A percentile compares a stretch with the other conserved stretches of the same genome.
Conservation (phyloP, 2,329 filamentous ascomycete genomes). For the Cryphonectria parasitica region DNA sequence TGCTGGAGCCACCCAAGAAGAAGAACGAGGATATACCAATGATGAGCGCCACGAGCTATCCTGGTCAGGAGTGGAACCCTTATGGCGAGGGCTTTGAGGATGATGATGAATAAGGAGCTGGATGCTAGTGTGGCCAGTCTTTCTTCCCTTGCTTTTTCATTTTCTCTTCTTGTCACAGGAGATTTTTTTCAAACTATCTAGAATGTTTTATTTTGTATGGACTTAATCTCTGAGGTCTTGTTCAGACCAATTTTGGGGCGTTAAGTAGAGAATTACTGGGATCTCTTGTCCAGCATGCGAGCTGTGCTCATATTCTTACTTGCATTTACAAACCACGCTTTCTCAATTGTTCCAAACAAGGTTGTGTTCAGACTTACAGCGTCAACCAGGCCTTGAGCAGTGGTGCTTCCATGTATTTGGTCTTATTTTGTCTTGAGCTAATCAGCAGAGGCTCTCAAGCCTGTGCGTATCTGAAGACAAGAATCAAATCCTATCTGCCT, state of each 20-base stretch:
- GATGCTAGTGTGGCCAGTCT: too few relatives aligned
- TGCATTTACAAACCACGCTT: too few relatives aligned
- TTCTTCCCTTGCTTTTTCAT: background rate
- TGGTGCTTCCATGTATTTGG: too few relatives aligned
- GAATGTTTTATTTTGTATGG: background rate
- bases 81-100: conserved; percentile 42
- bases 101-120: conserved; percentile 31
- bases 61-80: conserved; percentile 72
- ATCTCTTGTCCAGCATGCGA: background rate
- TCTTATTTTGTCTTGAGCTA: too few relatives aligned
- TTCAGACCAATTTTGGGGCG: background rate
- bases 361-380: too few relatives aligned
- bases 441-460: too few relatives aligned
- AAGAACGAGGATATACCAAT: conserved; percentile 52
- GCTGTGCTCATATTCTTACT: background rate
- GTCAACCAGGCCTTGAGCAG: too few relatives aligned
- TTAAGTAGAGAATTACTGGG: background rate
- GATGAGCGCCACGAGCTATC: conserved; percentile 71
- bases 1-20: conserved; percentile 35
- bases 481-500: too few relatives aligned
- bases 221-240: background rate
- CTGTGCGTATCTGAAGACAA: too few relatives aligned
- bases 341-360: too few relatives aligned
- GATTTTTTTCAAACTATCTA: background rate
- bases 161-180: background rate